Evolutionary conservation across 306 rosid species (phyloP).

Genomic region (Pyrus communis): DNA sequence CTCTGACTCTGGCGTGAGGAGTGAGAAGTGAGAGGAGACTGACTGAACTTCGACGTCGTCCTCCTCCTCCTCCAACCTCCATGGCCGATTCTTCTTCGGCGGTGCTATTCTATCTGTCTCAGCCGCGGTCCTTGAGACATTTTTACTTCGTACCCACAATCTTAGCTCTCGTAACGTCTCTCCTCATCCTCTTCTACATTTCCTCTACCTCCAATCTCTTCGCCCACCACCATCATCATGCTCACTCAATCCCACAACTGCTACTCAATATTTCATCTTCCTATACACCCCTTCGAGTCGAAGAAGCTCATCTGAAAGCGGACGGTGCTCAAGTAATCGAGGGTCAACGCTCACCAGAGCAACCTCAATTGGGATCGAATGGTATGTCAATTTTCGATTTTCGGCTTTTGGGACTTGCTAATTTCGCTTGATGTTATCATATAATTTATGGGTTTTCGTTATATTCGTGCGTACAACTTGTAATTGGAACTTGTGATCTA

Average conservation of each 20-base stretch:
- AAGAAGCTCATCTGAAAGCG: not conserved
- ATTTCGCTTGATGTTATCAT: not conserved
- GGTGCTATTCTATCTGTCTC: slow-evolving; percentile 14
- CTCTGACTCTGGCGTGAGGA: too few species aligned
- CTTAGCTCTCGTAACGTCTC: slow-evolving; percentile 40
- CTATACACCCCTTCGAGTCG: not conserved
- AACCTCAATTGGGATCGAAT: slow-evolving; percentile 14
- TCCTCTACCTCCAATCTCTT: slow-evolving; percentile 37
- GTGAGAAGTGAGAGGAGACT: not conserved
- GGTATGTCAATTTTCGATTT: slow-evolving; percentile 23
- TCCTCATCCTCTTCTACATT: slow-evolving; percentile 41
- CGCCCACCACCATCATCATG: slow-evolving; percentile 15
- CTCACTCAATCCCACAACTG: not conserved
- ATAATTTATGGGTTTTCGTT: not conserved
- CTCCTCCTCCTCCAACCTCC: not conserved
- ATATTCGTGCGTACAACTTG: not conserved
- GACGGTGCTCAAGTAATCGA: not conserved
- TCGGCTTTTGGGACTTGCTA: slow-evolving; percentile 1
- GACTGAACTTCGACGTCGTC: not conserved
- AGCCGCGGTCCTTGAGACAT: slow-evolving; percentile 16
- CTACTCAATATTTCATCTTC: slow-evolving; percentile 19
- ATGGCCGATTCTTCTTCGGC: slow-evolving; percentile 36
- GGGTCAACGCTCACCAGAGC: slow-evolving; percentile 26
- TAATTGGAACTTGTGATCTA: not conserved
- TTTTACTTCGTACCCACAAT: slow-evolving; percentile 46